Base-by-base conservation (phyloP, 805 yeast genomes). In the Metschnikowia borealis region DNA sequence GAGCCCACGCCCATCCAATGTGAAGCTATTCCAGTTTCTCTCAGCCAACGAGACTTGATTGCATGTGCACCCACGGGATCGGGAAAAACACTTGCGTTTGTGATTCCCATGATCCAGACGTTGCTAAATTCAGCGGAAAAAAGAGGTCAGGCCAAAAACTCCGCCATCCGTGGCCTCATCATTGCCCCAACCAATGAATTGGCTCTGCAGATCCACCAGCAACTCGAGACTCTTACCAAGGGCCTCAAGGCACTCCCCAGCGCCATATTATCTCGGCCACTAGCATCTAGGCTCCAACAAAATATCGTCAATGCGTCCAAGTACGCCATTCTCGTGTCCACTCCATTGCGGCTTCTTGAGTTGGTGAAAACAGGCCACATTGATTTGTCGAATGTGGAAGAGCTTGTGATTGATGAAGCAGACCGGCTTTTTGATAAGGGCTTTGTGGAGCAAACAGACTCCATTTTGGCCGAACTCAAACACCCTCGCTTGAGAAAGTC, bases 21-120 rank as follows among this genome's bases (percentile, higher is more conserved):
- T 54, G 97, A 94, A 66, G 82, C 90, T 1, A 83, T 94, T 38
- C 97, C 99, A 2, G 73, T 82, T 8, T 69, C 88, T 13, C 69
- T 89, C 47, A 75, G 80, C 47, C 78, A 74, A 29, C 79, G 96
- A 52, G 97, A 92, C 63, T 65, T 94, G 33, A 74, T 94, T 39
- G 96, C 96, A 1, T 89, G 97, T 75, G 97, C 98, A 0, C 98
- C 98, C 43, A 94, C 99, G 0, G 99, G 99, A 59, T 89, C 97
- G 4, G 99, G 99, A 75, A 94, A 94, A 65, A 94, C 99, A 0
- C 73, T 94, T 44, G 96, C 97, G 31, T 94, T 87, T 63, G 71
- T 88, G 50, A 80, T 90, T 15, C 99, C 99, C 3, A 60, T 92
- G 59, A 68, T 94, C 18, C 94, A 88, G 58, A 61, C 67, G 43